Base-by-base conservation (phyloP, 768 basidiomycete genomes). In the Naganishia randhawae region DNA sequence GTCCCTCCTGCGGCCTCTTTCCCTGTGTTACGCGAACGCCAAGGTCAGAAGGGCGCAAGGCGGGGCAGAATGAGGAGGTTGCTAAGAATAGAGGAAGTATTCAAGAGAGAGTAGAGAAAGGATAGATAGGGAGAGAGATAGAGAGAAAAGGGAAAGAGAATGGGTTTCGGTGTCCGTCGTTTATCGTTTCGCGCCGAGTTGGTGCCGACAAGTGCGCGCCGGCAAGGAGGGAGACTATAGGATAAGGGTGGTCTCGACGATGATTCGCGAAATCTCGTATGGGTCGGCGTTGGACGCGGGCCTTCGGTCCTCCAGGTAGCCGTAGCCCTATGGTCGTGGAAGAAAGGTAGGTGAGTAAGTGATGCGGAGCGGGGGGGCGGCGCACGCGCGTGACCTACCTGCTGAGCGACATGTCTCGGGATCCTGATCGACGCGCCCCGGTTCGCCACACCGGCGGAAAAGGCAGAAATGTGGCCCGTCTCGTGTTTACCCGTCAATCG, bases 241-340 rank as follows among this genome's bases (percentile, higher is more conserved):
- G 66, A 81, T 78, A 67, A 80, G 72, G 53, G 91, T 92, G 66
- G 93, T 95, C 84, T 94, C 91, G 67, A 80, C 74, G 29, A 80
- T 76, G 72, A 81, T 75, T 54, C 73, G 42, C 3, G 52, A 53
- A 70, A 99, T 95, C 69, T 90, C 90, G 82, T 99, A 99, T 33
- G 96, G 92, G 81, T 98, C 95, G 72, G 96, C 90, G 85, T 99
- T 99, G 80, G 94, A 96, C 67, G 95, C 95, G 31, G 96, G 96
- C 71, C 95, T 91, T 71, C 95, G 86, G 83, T 96, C 94, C 79
- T 97, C 94, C 73, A 97, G 82, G 84, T 98, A 97, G 54, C 96
- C 96, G 76, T 88, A 92, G 62, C 95, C 94, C 81, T 94, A 88
- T 14, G 7, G 45, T 11, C 45, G 45, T 4, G 13, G 3, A 48